Evolutionary conservation across 73 alveolate genomes (phyloP).

Genomic region (Blepharisma stoltei): DNA sequence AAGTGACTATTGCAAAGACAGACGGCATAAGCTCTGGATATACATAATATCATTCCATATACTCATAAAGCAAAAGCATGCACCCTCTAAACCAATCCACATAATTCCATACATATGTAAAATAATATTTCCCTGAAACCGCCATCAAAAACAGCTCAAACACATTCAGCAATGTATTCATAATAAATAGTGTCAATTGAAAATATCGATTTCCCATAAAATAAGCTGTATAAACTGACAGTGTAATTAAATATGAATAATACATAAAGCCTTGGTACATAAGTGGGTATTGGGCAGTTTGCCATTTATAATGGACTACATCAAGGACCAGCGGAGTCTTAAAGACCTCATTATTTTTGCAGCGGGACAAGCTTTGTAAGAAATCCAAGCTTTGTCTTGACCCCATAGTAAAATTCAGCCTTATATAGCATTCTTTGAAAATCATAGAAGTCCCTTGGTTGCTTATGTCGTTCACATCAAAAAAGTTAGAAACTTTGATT

Average conservation of each 20-base stretch:
- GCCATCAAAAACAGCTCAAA: constrained; percentile 13
- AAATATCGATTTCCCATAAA: neutral
- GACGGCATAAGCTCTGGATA: neutral
- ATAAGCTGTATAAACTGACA: constrained; percentile 18
- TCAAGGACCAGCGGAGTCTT: neutral
- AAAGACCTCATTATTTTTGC: constrained; percentile 1
- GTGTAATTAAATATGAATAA: neutral
- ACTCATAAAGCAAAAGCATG: neutral
- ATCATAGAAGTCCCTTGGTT: neutral
- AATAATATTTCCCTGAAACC: constrained; percentile 26
- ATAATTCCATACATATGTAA: constrained; percentile 27
- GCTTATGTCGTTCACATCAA: neutral
- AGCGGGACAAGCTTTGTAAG: neutral
- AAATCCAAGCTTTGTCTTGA: neutral
- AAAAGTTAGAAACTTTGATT: neutral
- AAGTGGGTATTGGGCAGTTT: constrained; percentile 9
- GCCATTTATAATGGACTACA: constrained; percentile 12
- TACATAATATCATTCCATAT: neutral
- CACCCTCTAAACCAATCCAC: constrained; percentile 23
- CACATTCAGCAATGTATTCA: neutral
- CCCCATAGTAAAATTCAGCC: constrained; percentile 1
- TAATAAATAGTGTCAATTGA: neutral
- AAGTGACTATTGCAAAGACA: constrained; percentile 12
- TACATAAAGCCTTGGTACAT: constrained; percentile 10
- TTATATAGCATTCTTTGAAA: constrained; percentile 16